Evolutionary conservation across 352 stramenopile genomes (phyloP).

Genomic region (Globisporangium paroecandrum): DNA sequence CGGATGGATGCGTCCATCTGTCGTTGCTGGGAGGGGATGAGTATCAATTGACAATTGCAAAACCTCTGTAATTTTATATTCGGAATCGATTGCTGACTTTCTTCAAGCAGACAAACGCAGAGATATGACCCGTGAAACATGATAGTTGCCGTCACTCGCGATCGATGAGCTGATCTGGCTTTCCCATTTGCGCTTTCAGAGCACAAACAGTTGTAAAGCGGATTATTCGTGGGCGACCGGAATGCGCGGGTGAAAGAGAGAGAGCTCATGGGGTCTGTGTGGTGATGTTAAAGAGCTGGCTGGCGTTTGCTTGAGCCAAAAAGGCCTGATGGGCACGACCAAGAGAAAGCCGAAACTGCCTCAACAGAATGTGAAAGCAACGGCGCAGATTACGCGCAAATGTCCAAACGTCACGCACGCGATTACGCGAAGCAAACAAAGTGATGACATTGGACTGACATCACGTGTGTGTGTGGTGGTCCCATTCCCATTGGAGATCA

Average conservation of each 20-base stretch:
- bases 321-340: background rate
- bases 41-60: background rate
- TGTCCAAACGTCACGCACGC: background rate
- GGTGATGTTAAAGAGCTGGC: background rate
- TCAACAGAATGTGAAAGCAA: background rate
- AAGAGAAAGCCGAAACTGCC: background rate
- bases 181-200: background rate
- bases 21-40: background rate
- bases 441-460: background rate
- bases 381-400: background rate
- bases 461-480: background rate
- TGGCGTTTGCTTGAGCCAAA: background rate
- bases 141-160: background rate
- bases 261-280: background rate
- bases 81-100: background rate
- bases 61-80: conserved; percentile 2
- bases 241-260: background rate
- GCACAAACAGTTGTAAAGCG: background rate
- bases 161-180: conserved; percentile 11
- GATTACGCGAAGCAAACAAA: background rate
- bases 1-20: background rate
- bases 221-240: background rate
- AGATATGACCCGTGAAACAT: background rate
- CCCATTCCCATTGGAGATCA: background rate
- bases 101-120: background rate